Conservation (phyloP, 2,329 filamentous ascomycete genomes). For the Pestalotiopsis sp. region DNA sequence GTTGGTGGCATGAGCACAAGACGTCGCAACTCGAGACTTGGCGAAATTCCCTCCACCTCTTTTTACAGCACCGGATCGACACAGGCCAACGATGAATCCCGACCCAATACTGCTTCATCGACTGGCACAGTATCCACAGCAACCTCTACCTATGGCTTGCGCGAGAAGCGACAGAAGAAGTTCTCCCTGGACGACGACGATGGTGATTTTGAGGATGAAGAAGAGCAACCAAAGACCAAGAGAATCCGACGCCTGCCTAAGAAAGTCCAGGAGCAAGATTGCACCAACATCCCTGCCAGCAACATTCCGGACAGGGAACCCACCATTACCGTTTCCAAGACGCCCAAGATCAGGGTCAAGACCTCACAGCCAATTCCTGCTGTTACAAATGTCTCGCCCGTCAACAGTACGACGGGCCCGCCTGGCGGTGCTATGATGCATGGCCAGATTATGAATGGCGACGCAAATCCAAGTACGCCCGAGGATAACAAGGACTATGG, state of each 20-base stretch:
- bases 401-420: constrained; percentile 22
- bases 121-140: constrained; percentile 51
- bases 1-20: constrained; percentile 17
- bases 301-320: constrained; percentile 13
- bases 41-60: constrained; percentile 42
- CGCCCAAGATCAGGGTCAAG: constrained; percentile 37
- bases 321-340: constrained; percentile 20
- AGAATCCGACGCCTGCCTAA: constrained; percentile 29
- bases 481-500: constrained; percentile 56
- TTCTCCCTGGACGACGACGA: constrained; percentile 53
- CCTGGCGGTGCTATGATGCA: constrained; percentile 18
- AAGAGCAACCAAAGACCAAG: constrained; percentile 30
- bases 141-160: constrained; percentile 54
- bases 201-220: constrained; percentile 36
- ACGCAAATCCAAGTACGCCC: constrained; percentile 30
- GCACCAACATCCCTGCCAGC: constrained; percentile 18
- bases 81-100: constrained; percentile 45
- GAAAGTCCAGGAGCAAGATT: constrained; percentile 26
- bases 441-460: constrained; percentile 12
- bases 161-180: constrained; percentile 57
- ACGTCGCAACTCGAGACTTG: constrained; percentile 23
- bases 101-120: constrained; percentile 56
- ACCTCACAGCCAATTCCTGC: constrained; percentile 24
- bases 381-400: constrained; percentile 4
- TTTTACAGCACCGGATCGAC: constrained; percentile 40